Base-by-base conservation (phyloP, 2,329 filamentous ascomycete species). In the Cladosporium halotolerans region DNA sequence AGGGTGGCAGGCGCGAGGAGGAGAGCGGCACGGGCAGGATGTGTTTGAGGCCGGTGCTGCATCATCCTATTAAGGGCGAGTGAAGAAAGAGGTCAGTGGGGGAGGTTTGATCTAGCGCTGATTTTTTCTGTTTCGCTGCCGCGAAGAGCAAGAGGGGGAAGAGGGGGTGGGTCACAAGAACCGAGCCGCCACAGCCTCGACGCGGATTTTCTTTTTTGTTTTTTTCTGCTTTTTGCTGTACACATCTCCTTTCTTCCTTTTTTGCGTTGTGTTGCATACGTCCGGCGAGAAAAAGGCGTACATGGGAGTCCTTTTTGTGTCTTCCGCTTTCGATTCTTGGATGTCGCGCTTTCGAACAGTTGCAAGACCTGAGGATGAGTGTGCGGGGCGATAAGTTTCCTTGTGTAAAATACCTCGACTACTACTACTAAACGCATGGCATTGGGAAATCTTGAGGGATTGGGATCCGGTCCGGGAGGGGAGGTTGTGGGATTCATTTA, bases 21-120 rank as follows among this genome's bases (percentile, higher is more conserved):
- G 62, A 68, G 57, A 68, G 48, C 63, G 72, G 62, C 57, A 70
- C 62, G 50, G 75, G 75, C 38, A 67, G 75, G 38, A 68, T 78
- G 63, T 78, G 75, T 62, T 64, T 77, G 58, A 66, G 70, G 53
- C 66, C 69, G 19, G 71, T 66, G 18, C 63, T 77, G 38, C 72
- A 73, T 62, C 75, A 78, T 60, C 75, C 75, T 4, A 70, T 78
- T 61, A 78, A 78, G 64, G 67, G 70, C 51, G 75, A 78, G 59
- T 53, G 28, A 36, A 36, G 34, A 36, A 36, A n/a, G 10, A 36
- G 14, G 13, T 34, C 33, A 34, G 14, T 18, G 16, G 36, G 36
- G 13, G 9, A n/a, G 36, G 6, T 5, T 38, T 38, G 36, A n/a
- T 10, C 13, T 34, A 11, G 36, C 9, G 36, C 9, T 38, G 13